These are phyloP conservation scores for Amanita subjunquillea DNA, from an alignment of 768 basidiomycete species.

Conservation along the genomic window DNA sequence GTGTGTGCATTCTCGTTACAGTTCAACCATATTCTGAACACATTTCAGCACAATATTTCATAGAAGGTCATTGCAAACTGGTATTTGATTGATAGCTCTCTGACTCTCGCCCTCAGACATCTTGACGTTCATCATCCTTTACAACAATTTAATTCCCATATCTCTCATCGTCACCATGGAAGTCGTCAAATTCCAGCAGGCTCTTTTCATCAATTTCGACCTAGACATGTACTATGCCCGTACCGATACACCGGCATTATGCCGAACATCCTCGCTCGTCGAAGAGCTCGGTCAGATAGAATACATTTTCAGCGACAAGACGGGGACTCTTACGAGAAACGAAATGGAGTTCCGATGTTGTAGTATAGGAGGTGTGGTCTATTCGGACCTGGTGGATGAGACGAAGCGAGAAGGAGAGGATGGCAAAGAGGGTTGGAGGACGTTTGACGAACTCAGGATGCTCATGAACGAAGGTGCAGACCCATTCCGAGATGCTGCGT, in stretches of 20 bases:
- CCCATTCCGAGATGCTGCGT: conserved; percentile 47
- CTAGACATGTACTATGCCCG: conserved; percentile 96
- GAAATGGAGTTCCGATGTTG: conserved; percentile 97
- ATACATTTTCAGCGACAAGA: conserved; percentile 93
- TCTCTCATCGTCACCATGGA: conserved; percentile 99
- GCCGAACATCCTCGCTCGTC: conserved; percentile 95
- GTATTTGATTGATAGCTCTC: conserved; percentile 3
- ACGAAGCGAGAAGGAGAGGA: conserved; percentile 56
- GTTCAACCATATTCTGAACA: not conserved
- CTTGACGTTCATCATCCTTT: conserved; percentile 95
- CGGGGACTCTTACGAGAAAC: conserved; percentile 91
- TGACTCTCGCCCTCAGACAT: conserved; percentile 51
- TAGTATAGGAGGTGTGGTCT: conserved; percentile 79
- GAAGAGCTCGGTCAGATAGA: conserved; percentile 98
- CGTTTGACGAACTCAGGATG: conserved; percentile 64
- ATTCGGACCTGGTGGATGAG: conserved; percentile 89
- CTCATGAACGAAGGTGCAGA: conserved; percentile 42
- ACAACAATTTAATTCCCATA: conserved; percentile 98
- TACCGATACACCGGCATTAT: conserved; percentile 94
- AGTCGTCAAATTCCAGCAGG: conserved; percentile 97
- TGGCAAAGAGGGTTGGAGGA: conserved; percentile 58
- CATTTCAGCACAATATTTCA: conserved; percentile 56
- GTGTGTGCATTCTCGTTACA: conserved; percentile 23
- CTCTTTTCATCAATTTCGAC: conserved; percentile 93
- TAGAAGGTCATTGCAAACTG: conserved; percentile 52